Evolutionary conservation across 2,329 filamentous ascomycete genomes (phyloP).

Genomic region (Curvularia eragrostidis): DNA sequence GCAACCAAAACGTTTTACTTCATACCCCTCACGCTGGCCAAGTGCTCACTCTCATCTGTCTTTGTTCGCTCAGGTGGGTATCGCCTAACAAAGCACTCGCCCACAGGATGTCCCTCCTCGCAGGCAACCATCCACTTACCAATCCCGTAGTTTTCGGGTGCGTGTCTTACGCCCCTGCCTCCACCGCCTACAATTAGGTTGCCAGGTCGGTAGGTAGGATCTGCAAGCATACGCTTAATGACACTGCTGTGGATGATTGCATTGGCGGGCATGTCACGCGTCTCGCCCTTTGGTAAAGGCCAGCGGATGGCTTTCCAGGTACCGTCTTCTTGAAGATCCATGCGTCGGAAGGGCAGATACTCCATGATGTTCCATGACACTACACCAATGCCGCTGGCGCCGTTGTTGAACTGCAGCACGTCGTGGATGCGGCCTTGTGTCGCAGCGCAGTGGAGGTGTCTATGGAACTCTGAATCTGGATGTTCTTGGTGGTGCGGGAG

Average conservation of each 20-base stretch:
- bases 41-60: slow-evolving; percentile 9
- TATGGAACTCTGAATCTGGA: slow-evolving; percentile 57
- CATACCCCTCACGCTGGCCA: not conserved
- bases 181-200: slow-evolving; percentile 83
- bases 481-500: slow-evolving; percentile 26
- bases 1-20: slow-evolving; percentile 3
- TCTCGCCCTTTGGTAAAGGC: slow-evolving; percentile 79
- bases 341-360: slow-evolving; percentile 78
- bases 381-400: slow-evolving; percentile 63
- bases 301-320: slow-evolving; percentile 81
- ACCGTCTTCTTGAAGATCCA: slow-evolving; percentile 76
- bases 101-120: slow-evolving; percentile 70
- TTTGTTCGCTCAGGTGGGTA: slow-evolving; percentile 22
- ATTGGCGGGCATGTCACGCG: slow-evolving; percentile 74
- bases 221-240: slow-evolving; percentile 71
- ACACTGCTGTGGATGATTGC: slow-evolving; percentile 77
- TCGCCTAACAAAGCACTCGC: slow-evolving; percentile 67
- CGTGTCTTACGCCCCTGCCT: slow-evolving; percentile 69
- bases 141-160: slow-evolving; percentile 68
- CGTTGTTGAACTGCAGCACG: slow-evolving; percentile 69
- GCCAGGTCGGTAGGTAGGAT: slow-evolving; percentile 73
- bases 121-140: slow-evolving; percentile 75
- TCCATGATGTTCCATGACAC: slow-evolving; percentile 80
- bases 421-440: slow-evolving; percentile 69
- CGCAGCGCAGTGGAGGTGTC: slow-evolving; percentile 64